Evolutionary conservation across 1,284 basidiomycete genomes (phyloP), one percentile per base, ranked within the genome.

Genomic region (Xanthoconium separans): DNA sequence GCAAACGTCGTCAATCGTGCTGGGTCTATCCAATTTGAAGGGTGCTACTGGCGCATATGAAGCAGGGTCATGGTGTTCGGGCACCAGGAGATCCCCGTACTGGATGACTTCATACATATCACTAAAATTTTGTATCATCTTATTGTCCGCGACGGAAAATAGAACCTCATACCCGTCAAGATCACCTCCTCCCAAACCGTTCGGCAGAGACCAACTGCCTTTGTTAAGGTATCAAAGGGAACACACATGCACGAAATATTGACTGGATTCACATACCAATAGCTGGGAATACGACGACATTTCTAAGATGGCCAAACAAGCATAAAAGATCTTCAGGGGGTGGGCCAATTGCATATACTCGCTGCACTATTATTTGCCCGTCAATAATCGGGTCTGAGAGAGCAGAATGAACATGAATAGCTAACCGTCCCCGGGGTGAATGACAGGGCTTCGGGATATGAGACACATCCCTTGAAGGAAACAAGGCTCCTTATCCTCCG

Each of bases 1-100:
- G 57, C 85, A 87, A 2, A 93, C 84, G 59, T 93, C 90, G 2
- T 86, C 77, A 7, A 92, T 80, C 0, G 79, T 84, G 56, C 84
- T 83, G 2, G 81, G 75, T 24, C 80, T 75, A 4, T 79, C 77
- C 2, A 89, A 71, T 6, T 70, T 72, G 18, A 77, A 69, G 31
- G 76, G 70, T 1, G 59, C 57, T 4, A 69, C 73, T 9, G 76
- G 50, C 3, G 71, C 61, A 63, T 92, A 91, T 10, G 73, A 65
- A 2, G 82, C 85, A 12, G 91, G 76, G 0, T 73, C 63, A 12
- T 76, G 71, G 37, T 78, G 73, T 34, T 69, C 68, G 31, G 75
- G 66, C 29, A 89, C 79, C 44, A 88, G 65, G 47, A 89, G 66
- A 39, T 75, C 70, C 2, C 78, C 75, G 50, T 82, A 68, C 51